A percentile compares a stretch with the other conserved stretches of the same genome.
These are phyloP conservation scores for Fusarium secorum DNA, from an alignment of 2,329 filamentous ascomycete species.

Conservation along the genomic window DNA sequence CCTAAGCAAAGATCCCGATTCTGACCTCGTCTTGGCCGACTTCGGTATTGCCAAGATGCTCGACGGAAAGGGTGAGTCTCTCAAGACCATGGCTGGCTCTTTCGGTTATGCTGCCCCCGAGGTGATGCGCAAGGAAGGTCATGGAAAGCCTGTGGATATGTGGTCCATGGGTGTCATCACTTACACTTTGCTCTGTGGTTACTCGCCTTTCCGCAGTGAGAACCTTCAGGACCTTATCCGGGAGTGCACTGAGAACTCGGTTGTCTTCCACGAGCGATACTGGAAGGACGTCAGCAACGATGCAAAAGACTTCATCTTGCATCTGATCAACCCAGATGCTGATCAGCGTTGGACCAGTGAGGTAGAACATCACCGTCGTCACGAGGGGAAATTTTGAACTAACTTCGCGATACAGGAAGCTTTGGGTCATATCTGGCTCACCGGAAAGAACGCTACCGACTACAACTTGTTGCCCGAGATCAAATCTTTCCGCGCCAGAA, in stretches of 20 bases:
- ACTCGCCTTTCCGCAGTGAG: slow-evolving; percentile 97
- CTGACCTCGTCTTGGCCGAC: slow-evolving; percentile 90
- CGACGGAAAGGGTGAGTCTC: slow-evolving; percentile 85
- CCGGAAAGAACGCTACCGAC: slow-evolving; percentile 88
- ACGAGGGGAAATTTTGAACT: slow-evolving; percentile 16
- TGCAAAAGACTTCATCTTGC: slow-evolving; percentile 91
- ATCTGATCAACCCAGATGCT: slow-evolving; percentile 80
- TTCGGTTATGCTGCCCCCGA: slow-evolving; percentile 98
- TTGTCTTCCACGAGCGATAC: slow-evolving; percentile 97
- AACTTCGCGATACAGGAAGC: slow-evolving; percentile 64
- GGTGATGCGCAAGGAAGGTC: slow-evolving; percentile 96
- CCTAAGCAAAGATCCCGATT: slow-evolving; percentile 77
- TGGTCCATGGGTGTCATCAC: slow-evolving; percentile 99
- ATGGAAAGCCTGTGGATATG: slow-evolving; percentile 98
- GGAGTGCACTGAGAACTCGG: slow-evolving; percentile 83
- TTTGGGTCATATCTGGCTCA: slow-evolving; percentile 86
- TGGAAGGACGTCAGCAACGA: slow-evolving; percentile 98
- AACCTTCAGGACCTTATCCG: slow-evolving; percentile 92
- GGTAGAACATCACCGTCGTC: slow-evolving; percentile 55
- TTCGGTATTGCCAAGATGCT: slow-evolving; percentile 99
- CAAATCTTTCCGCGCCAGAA: slow-evolving; percentile 89
- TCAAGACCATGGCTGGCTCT: slow-evolving; percentile 98
- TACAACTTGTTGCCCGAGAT: slow-evolving; percentile 98
- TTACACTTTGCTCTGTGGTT: slow-evolving; percentile 96
- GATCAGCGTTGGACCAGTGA: slow-evolving; percentile 79